Percentiles rank a stretch among this genome's conserved stretches.
Evolutionary conservation across 805 yeast genomes (phyloP).

Genomic region (Citeromyces nyonsensis): DNA sequence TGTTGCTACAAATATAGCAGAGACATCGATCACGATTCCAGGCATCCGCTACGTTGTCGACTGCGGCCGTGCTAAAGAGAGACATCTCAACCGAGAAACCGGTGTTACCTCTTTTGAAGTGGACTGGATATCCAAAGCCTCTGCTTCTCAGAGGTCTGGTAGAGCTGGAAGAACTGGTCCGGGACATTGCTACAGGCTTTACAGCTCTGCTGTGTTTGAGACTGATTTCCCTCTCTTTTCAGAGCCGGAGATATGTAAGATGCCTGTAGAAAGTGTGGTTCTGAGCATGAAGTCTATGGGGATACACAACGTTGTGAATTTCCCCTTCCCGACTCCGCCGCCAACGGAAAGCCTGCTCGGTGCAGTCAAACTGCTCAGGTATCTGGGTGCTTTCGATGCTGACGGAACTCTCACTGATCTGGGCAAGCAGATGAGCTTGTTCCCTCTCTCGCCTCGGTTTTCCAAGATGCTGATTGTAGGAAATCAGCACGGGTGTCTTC

Average conservation of each 20-base stretch:
- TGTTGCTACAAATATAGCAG: constrained; percentile 96
- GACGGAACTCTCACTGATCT: constrained; percentile 50
- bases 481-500: constrained; percentile 72
- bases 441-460: constrained; percentile 89
- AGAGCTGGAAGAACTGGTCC: constrained; percentile 99
- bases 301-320: constrained; percentile 74
- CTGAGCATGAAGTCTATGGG: constrained; percentile 96
- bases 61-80: constrained; percentile 86
- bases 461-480: constrained; percentile 83
- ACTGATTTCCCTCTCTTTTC: constrained; percentile 72
- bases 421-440: constrained; percentile 76
- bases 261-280: constrained; percentile 96
- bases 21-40: constrained; percentile 92
- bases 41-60: constrained; percentile 91
- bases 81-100: constrained; percentile 64
- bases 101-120: constrained; percentile 90
- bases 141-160: constrained; percentile 90
- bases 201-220: constrained; percentile 88
- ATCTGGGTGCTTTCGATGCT: constrained; percentile 63
- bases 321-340: constrained; percentile 96
- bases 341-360: constrained; percentile 37
- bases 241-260: constrained; percentile 78
- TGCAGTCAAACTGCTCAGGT: constrained; percentile 54
- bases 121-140: constrained; percentile 88
- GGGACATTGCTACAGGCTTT: constrained; percentile 89